phyloP scores from a whole-genome alignment of 2,329 filamentous ascomycete genomes.

The Microthyrium microscopicum region DNA sequence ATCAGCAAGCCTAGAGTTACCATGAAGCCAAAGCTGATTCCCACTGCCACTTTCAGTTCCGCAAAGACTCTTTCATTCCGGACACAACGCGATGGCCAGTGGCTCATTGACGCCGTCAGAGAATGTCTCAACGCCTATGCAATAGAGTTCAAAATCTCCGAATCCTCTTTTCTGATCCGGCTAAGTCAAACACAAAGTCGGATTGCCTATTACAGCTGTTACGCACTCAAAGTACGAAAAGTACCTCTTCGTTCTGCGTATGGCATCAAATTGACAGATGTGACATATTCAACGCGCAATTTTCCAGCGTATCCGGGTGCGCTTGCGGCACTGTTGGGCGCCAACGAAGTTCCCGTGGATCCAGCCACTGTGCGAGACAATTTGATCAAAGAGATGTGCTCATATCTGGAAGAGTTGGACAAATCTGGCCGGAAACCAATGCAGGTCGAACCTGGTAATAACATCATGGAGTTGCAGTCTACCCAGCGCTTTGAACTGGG shows the following conservation, averaged over 20 bases:
- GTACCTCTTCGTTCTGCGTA: slow-evolving; percentile 4
- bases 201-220: slow-evolving; percentile 9
- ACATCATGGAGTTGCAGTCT: too few relatives aligned
- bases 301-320: too few relatives aligned
- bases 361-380: too few relatives aligned
- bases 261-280: slow-evolving; percentile 6
- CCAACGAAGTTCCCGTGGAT: too few relatives aligned
- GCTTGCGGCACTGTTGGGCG: too few relatives aligned
- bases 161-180: slow-evolving; percentile 12
- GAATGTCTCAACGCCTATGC: slow-evolving; percentile 12
- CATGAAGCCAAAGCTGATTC: slow-evolving; percentile 6
- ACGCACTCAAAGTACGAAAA: slow-evolving; percentile 8
- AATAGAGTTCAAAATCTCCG: slow-evolving; percentile 13
- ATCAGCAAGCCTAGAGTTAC: slow-evolving; percentile 1
- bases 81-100: slow-evolving; percentile 13
- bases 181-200: slow-evolving; percentile 13
- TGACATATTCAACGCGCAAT: slow-evolving; percentile 1
- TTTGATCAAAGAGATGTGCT: too few relatives aligned
- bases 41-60: slow-evolving; percentile 11
- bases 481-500: too few relatives aligned
- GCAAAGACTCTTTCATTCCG: slow-evolving; percentile 15
- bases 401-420: too few relatives aligned
- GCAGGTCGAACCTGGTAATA: too few relatives aligned
- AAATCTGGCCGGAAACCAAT: too few relatives aligned
- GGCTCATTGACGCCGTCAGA: slow-evolving; percentile 15